Evolutionary conservation across 1,284 basidiomycete genomes (phyloP), one percentile per base, ranked within the genome.

Genomic region (Cutaneotrichosporon sp.): DNA sequence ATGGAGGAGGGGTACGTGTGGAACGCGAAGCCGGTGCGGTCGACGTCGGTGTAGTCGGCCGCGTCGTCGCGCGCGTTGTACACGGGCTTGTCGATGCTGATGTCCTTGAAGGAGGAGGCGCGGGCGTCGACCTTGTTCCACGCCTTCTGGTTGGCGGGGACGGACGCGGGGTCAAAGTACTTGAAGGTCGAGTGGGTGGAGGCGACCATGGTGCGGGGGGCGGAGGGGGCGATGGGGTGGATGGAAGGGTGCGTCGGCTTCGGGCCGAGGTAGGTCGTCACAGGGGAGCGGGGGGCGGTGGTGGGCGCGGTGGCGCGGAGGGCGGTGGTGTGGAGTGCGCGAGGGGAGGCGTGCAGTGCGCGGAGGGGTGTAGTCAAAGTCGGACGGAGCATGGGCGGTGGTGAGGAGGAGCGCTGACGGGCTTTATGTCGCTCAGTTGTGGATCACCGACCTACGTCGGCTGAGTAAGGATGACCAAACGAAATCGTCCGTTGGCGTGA

Each of bases 1-100:
- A 66, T 33, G 4, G 42, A 27, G 3, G 64, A 66, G 8, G 64
- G 61, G 16, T 18, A 58, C 3, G 61, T 59, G 64, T 63, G 52
- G 61, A 63, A 63, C 5, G 64, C 64, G 14, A 66, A 66, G 25
- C 64, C 64, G 0, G 64, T 58, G 25, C 56, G 56, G 63, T 64
- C 64, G 24, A 66, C 59, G 45, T 66, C 64, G 22, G 43, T 22
- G 50, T 59, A 66, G 54, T 66, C 61, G 4, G 27, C 56, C 24
- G 53, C 56, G 16, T 53, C 33, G 38, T 58, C 61, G 20, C 64
- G 64, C 18, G 64, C 64, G n/a, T 66, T 59, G 63, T 63, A 66
- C 29, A 66, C 64, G 0, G 58, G 59, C 29, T 34, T 33, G 25
- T 51, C 36, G 29, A 46, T 10, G 2, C 13, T 16, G 29, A 50